Conservation (phyloP, 495 filamentous ascomycete genomes). For the Penicillium taxi region DNA sequence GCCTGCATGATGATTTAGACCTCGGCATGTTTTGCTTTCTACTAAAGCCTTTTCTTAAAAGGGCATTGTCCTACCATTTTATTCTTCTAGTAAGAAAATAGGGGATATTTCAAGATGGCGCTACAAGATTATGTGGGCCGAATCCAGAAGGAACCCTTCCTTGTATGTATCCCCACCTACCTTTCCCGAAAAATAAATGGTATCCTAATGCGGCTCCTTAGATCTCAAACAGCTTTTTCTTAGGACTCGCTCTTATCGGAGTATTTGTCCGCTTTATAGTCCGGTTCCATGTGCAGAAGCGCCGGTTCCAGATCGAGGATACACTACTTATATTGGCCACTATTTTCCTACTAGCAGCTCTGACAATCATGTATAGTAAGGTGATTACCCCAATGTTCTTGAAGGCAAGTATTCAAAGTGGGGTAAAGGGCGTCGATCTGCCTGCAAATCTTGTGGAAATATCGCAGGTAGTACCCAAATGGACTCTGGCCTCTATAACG, state of each 20-base stretch:
- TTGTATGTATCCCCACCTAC: neutral
- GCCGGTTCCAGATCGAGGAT: neutral
- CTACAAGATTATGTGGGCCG: neutral
- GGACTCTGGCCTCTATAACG: neutral
- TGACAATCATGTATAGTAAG: neutral
- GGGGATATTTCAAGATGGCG: too few species aligned
- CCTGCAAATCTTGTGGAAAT: too few species aligned
- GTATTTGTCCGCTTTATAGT: neutral
- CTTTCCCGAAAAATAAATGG: neutral
- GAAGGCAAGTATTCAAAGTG: too few species aligned
- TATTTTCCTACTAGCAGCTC: neutral
- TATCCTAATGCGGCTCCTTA: neutral
- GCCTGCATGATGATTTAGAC: too few species aligned
- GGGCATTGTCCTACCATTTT: too few species aligned
- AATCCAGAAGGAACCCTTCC: neutral
- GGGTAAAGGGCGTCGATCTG: too few species aligned
- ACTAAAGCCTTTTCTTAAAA: too few species aligned
- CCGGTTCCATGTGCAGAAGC: neutral
- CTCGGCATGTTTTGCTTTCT: too few species aligned
- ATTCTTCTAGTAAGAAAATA: too few species aligned
- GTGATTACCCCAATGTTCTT: neutral
- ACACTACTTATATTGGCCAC: neutral
- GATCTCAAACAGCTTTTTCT: neutral
- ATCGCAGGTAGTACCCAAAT: neutral
- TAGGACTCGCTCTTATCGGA: neutral